Evolutionary conservation across 805 yeast species (phyloP).

Genomic region (Saccharomycopsis selenospora): DNA sequence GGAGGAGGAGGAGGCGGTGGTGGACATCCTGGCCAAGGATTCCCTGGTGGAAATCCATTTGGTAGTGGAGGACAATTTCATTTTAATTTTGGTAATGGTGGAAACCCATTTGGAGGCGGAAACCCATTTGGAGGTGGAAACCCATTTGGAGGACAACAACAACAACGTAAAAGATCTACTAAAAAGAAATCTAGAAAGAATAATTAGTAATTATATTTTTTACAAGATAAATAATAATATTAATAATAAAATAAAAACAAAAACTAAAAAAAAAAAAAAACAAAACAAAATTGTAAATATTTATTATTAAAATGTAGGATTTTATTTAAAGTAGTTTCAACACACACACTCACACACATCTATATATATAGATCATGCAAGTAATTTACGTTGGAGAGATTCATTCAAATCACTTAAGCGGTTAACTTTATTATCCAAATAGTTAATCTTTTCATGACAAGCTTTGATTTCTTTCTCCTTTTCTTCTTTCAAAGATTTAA

Average conservation of each 20-base stretch:
- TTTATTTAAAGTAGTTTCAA: too few relatives aligned
- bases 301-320: too few relatives aligned
- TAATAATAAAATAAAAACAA: too few relatives aligned
- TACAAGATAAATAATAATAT: too few relatives aligned
- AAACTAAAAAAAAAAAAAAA: too few relatives aligned
- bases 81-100: conserved; percentile 1
- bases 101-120: conserved; percentile 4
- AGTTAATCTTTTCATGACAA: conserved; percentile 25
- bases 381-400: conserved; percentile 1
- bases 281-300: too few relatives aligned
- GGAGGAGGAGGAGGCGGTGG: conserved; percentile 4
- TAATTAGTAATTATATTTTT: too few relatives aligned
- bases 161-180: neutral
- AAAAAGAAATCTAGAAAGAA: neutral
- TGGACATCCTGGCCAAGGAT: neutral
- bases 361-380: neutral
- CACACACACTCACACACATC: neutral
- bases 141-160: conserved; percentile 1
- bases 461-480: conserved; percentile 25
- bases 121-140: neutral
- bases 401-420: conserved; percentile 21
- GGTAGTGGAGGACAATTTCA: conserved; percentile 1
- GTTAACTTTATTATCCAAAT: conserved; percentile 23
- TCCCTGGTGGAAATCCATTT: conserved; percentile 6
- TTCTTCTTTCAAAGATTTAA: conserved; percentile 26